Conservation (phyloP, 495 filamentous ascomycete genomes). For the Penicillium psychrofluorescens region DNA sequence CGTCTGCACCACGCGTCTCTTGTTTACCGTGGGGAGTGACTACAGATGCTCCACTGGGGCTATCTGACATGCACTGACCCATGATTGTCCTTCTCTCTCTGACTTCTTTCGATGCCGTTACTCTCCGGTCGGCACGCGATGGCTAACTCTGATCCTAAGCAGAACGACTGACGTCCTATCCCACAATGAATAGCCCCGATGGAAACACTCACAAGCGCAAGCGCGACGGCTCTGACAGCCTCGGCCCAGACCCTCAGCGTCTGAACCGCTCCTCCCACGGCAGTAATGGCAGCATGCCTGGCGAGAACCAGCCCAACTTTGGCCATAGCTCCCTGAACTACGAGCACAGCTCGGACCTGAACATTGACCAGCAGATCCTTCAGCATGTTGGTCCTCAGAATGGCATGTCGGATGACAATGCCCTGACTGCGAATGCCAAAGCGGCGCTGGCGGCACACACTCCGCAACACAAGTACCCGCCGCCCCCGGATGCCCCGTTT, state of each 20-base stretch:
- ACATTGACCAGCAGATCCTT: constrained; percentile 44
- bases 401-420: constrained; percentile 40
- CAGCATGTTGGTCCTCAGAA: constrained; percentile 42
- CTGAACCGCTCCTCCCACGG: constrained; percentile 38
- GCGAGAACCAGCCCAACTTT: constrained; percentile 34
- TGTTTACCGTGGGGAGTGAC: constrained; percentile 13
- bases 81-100: background rate
- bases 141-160: constrained; percentile 9
- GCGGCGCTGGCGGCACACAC: constrained; percentile 39
- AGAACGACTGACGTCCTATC: constrained; percentile 31
- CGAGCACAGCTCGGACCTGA: constrained; percentile 34
- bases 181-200: constrained; percentile 32
- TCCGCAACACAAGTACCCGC: constrained; percentile 38
- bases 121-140: constrained; percentile 5
- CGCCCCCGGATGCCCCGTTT: constrained; percentile 34
- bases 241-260: constrained; percentile 36
- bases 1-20: constrained; percentile 25
- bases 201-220: constrained; percentile 38
- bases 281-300: constrained; percentile 38
- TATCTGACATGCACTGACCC: constrained; percentile 2
- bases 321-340: constrained; percentile 32
- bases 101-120: background rate
- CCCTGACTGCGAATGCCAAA: constrained; percentile 40
- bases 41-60: constrained; percentile 3
- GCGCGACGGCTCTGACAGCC: constrained; percentile 35